These are phyloP conservation scores for Pyrenophora teres DNA, from an alignment of 2,329 filamentous ascomycete species.

Conservation along the genomic window DNA sequence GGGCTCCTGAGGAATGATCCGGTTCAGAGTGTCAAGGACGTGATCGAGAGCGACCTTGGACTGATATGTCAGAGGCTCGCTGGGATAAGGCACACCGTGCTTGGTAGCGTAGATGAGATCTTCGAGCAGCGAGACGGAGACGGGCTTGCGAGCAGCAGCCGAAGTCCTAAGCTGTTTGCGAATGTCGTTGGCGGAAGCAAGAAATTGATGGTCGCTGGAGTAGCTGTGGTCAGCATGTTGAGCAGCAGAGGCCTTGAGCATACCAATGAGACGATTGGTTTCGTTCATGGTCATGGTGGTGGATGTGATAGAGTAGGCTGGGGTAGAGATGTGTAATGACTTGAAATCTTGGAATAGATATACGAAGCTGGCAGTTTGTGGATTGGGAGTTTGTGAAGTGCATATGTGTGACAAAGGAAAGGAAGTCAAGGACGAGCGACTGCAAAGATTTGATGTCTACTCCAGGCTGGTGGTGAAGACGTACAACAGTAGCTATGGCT, in stretches of 20 bases:
- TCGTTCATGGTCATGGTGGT: slow-evolving; percentile 28
- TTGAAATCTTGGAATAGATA: background rate
- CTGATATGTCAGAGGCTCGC: slow-evolving; percentile 18
- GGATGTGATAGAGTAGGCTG: background rate
- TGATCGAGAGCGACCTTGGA: slow-evolving; percentile 21
- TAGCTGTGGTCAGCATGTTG: slow-evolving; percentile 29
- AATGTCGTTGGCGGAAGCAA: slow-evolving; percentile 1
- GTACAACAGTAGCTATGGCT: slow-evolving; percentile 5
- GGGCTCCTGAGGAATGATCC: slow-evolving; percentile 9
- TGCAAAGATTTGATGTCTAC: background rate
- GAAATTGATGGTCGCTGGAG: slow-evolving; percentile 11
- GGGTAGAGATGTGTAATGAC: background rate
- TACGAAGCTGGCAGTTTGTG: background rate
- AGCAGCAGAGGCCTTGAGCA: slow-evolving; percentile 32
- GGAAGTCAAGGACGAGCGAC: background rate
- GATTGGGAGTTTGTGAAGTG: background rate
- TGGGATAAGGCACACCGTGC: slow-evolving; percentile 15
- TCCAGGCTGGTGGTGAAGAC: slow-evolving; percentile 1
- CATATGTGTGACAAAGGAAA: background rate
- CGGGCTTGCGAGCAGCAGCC: slow-evolving; percentile 5
- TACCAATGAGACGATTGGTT: slow-evolving; percentile 23
- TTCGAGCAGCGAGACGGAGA: slow-evolving; percentile 23
- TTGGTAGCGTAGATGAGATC: slow-evolving; percentile 22
- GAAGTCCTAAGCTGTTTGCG: slow-evolving; percentile 5
- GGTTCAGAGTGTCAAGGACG: slow-evolving; percentile 23